Base-by-base conservation (phyloP, 2,329 filamentous ascomycete species). In the Colletotrichum filicis region DNA sequence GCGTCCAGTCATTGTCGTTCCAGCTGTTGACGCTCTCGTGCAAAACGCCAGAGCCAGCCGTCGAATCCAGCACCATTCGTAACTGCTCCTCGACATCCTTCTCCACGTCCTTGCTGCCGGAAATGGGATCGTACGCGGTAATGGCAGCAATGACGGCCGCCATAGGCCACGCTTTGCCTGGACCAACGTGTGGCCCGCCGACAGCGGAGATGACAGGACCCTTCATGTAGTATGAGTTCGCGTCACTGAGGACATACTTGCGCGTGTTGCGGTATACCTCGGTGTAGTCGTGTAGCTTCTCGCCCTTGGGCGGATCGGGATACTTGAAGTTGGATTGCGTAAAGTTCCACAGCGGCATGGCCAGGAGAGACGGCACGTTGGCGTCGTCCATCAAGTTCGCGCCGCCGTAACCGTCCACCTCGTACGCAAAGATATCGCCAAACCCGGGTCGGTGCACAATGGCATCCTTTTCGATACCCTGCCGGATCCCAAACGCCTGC, bases 191-290 rank as follows among this genome's bases (percentile, higher is more conserved):
- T 4, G 87, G 87, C 1, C 87, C 94, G 8, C 95, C 94, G 68
- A 97, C 92, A 1, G 92, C 93, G 5, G 89, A 90, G 78, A 97
- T 93, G 0, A 87, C 88, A 0, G 86, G 83, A 1, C 94, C 94
- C 19, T 86, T 85, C 64, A 94, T 85, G 77, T 89, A 97, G 82
- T 97, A 97, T 0, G 95, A 94, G 78, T 98, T 97, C 0, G 90
- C 90, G 67, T 90, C 89, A 70, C 90, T 90, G 26, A 97, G 88
- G 71, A 97, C 91, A 88, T 95, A 96, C 68, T 88, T 88, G 68
- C 95, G 89, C 0, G 95, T 97, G 80, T 94, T 95, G 78, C 92
- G 89, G 80, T 97, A 97, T 1, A 93, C 86, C 5, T 87, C 76
- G 76, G 95, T 90, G 32, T 89, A 85, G 28, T 85, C 82, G 12